Conservation (phyloP, 345 rosid species). For the Reutealis trisperma region DNA sequence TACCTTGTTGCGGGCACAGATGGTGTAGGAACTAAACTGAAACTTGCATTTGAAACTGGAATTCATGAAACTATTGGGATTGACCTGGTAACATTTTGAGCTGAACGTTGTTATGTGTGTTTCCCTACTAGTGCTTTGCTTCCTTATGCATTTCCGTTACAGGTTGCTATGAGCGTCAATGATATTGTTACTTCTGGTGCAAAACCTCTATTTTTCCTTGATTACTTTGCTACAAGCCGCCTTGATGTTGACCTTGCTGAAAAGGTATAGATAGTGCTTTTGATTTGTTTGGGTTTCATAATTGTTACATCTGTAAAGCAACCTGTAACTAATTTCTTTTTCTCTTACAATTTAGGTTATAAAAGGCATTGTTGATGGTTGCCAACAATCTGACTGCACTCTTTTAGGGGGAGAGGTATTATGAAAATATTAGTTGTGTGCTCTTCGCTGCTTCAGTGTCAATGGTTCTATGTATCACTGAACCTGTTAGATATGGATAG, state of each 20-base stretch:
- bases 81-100: conserved; percentile 59
- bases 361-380: conserved; percentile 92
- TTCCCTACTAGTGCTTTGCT: conserved; percentile 9
- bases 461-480: not conserved
- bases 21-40: conserved; percentile 98
- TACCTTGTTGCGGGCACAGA: conserved; percentile 95
- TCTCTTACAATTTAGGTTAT: conserved; percentile 54
- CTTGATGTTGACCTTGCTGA: conserved; percentile 98
- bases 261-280: conserved; percentile 45
- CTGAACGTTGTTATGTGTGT: not conserved
- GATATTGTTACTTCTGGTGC: conserved; percentile 97
- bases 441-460: not conserved
- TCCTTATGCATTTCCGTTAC: conserved; percentile 11
- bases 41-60: conserved; percentile 91
- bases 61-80: conserved; percentile 91
- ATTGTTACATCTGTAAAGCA: not conserved
- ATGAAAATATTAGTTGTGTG: not conserved
- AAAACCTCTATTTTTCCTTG: conserved; percentile 88
- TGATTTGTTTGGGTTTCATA: not conserved
- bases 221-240: conserved; percentile 90
- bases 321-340: not conserved
- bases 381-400: conserved; percentile 74
- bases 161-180: conserved; percentile 99
- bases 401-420: conserved; percentile 95
- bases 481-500: not conserved